Evolutionary conservation across 495 filamentous ascomycete species (phyloP), one percentile per base, ranked within the genome.

Genomic region (Penicillium ucsense): DNA sequence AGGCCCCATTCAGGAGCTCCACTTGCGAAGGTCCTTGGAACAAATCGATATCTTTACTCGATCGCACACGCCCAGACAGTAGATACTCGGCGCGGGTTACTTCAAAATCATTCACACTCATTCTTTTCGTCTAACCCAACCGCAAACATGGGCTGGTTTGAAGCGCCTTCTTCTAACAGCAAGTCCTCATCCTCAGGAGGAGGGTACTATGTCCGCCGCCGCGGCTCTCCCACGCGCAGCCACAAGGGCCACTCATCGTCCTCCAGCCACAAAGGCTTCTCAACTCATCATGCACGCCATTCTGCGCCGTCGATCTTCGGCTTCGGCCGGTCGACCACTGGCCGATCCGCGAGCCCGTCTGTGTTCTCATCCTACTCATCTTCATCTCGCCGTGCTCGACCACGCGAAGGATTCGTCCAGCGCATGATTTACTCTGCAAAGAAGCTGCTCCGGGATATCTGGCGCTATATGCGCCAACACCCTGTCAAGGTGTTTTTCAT

Each of bases 401-500:
- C 89, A 9, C 85, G 89, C 39, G 74, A 78, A 20, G 86, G 84
- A 52, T 92, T 88, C 67, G 64, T 92, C 47, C 62, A 77, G 49
- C 81, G 82, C 48, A 71, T 88, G 35, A 62, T 87, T 56, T 74
- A 77, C 54, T 78, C 83, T 47, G 78, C 94, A 51, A 82, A 79
- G 56, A 82, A 81, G 29, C 70, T 90, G 31, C 61, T 94, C 31
- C 83, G 84, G 46, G 80, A 89, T 52, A 77, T 94, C 8, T 74
- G 77, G 53, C 74, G 79, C 61, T 94, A 89, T 63, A 83, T 84
- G 46, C 80, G 85, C 57, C 72, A 78, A 6, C 80, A 95, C 60
- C 89, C 89, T 0, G 55, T 88, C 53, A 92, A 90, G 65, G 83
- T 91, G 3, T 81, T 94, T 65, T 79, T 90, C 71, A 73, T 92